A percentile compares a stretch with the other conserved stretches of the same genome.
These are phyloP conservation scores for Anisodus tanguticus DNA, from an alignment of 257 asterid genomes.

Conservation along the genomic window DNA sequence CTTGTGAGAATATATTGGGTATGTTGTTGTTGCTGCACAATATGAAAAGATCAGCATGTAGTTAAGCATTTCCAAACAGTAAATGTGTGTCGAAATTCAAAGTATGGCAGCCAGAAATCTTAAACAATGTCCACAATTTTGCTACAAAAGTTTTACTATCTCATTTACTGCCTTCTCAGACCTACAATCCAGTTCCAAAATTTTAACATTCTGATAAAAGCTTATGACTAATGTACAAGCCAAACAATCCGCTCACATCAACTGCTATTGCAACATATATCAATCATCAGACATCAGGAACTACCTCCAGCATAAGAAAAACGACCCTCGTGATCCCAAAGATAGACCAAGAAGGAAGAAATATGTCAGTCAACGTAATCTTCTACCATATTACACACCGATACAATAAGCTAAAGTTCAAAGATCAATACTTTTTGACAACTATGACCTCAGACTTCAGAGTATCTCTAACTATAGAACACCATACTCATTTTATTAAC, in stretches of 20 bases:
- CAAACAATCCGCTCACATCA: not conserved
- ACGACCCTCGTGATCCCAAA: not conserved
- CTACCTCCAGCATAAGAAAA: not conserved
- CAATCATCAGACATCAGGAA: not conserved
- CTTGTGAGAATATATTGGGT: too few species aligned
- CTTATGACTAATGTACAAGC: not conserved
- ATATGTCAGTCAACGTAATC: not conserved
- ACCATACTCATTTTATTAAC: not conserved
- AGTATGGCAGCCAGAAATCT: not conserved
- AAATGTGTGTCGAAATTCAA: not conserved
- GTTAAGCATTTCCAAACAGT: not conserved
- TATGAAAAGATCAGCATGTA: not conserved
- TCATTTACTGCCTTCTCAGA: not conserved
- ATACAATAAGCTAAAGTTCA: not conserved
- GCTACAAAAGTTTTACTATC: not conserved
- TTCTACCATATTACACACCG: not conserved
- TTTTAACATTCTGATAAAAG: not conserved
- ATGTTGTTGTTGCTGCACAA: too few species aligned
- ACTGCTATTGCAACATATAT: not conserved
- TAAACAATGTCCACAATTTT: not conserved
- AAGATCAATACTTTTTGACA: not conserved
- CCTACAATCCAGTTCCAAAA: not conserved
- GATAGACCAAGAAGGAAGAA: not conserved
- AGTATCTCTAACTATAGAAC: not conserved
- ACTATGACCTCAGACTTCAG: not conserved